Conservation (phyloP, 2,329 filamentous ascomycete genomes). For the Scedosporium aurantiacum region DNA sequence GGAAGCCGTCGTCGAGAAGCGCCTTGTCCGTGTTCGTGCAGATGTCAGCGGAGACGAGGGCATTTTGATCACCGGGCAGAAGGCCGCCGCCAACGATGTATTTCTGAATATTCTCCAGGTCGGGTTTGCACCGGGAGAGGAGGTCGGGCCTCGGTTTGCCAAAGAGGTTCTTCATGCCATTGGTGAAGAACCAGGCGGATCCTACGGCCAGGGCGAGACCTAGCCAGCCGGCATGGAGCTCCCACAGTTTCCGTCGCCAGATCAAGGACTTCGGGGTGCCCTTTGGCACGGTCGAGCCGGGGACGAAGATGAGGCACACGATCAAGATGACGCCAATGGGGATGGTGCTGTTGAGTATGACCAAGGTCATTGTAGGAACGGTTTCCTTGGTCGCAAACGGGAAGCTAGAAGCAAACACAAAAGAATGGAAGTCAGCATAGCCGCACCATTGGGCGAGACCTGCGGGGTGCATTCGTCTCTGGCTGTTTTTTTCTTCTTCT, state of each 20-base stretch:
- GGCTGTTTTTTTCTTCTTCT: neutral
- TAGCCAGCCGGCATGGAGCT: slow-evolving; percentile 76
- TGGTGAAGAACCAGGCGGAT: slow-evolving; percentile 67
- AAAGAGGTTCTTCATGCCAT: slow-evolving; percentile 71
- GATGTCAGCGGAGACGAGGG: slow-evolving; percentile 62
- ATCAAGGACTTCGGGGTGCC: slow-evolving; percentile 53
- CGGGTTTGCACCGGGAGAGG: slow-evolving; percentile 67
- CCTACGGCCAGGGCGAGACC: slow-evolving; percentile 65
- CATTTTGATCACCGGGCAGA: slow-evolving; percentile 23
- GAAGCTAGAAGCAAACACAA: slow-evolving; percentile 34
- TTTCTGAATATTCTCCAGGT: slow-evolving; percentile 48
- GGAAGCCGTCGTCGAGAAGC: slow-evolving; percentile 68
- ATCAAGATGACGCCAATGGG: slow-evolving; percentile 60
- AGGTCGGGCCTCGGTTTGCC: slow-evolving; percentile 70
- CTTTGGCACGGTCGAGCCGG: slow-evolving; percentile 55
- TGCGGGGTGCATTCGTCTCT: neutral
- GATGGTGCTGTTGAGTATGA: slow-evolving; percentile 49
- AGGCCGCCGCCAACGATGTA: slow-evolving; percentile 44
- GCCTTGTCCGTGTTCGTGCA: slow-evolving; percentile 55
- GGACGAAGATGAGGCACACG: slow-evolving; percentile 59
- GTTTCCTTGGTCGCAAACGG: slow-evolving; percentile 62
- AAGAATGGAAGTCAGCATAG: neutral
- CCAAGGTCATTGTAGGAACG: slow-evolving; percentile 56
- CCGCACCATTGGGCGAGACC: too few relatives aligned
- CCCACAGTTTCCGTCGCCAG: slow-evolving; percentile 80